phyloP scores from a whole-genome alignment of 495 filamentous ascomycete genomes.

The Trichocladium antarcticum region DNA sequence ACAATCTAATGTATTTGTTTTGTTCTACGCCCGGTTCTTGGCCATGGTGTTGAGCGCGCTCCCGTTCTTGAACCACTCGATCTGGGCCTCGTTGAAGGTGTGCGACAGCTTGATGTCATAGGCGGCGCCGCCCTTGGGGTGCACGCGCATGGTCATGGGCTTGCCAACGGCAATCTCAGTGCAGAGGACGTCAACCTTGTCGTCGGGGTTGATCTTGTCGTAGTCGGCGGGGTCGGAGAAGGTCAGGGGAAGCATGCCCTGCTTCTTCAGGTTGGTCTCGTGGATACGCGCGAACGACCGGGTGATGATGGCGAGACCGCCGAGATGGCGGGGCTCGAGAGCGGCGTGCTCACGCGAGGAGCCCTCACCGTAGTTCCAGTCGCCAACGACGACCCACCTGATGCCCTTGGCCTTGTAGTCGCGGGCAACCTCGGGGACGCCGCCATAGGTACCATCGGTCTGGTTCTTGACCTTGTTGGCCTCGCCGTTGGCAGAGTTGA shows the following conservation, averaged over 20 bases:
- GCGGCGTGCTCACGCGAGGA: conserved; percentile 96
- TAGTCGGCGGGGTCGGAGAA: conserved; percentile 94
- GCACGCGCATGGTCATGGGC: conserved; percentile 82
- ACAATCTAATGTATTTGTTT: conserved; percentile 8
- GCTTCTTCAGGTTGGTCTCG: conserved; percentile 99
- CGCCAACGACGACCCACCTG: conserved; percentile 95
- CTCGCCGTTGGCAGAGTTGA: conserved; percentile 90
- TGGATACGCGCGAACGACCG: conserved; percentile 97
- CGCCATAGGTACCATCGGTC: conserved; percentile 68
- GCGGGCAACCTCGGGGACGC: conserved; percentile 88
- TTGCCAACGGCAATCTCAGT: conserved; percentile 88
- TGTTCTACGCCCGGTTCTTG: conserved; percentile 43
- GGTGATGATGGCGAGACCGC: conserved; percentile 93
- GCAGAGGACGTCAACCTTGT: conserved; percentile 82
- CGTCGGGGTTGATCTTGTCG: conserved; percentile 87
- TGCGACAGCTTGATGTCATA: conserved; percentile 80
- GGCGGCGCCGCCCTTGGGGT: conserved; percentile 66
- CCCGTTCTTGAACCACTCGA: conserved; percentile 97
- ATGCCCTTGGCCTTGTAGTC: conserved; percentile 97
- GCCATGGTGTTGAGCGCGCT: conserved; percentile 98
- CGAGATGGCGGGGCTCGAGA: conserved; percentile 93
- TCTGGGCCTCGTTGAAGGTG: conserved; percentile 95
- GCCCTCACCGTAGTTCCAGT: conserved; percentile 99
- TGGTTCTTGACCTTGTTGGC: conserved; percentile 97
- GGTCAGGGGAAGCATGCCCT: conserved; percentile 97